phyloP scores from a whole-genome alignment of 2,329 filamentous ascomycete genomes.

The Paracoccidioides brasiliensis region DNA sequence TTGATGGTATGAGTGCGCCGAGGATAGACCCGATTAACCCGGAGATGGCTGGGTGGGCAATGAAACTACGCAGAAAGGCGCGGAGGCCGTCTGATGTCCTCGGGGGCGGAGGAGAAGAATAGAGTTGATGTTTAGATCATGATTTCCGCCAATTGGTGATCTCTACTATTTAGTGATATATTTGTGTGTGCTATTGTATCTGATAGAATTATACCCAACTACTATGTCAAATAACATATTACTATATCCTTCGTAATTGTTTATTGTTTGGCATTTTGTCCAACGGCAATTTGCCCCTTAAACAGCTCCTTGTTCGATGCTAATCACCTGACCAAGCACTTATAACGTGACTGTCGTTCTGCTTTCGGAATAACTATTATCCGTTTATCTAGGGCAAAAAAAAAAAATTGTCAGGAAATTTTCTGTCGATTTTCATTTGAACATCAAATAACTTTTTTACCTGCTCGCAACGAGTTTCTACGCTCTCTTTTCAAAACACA shows the following conservation, averaged over 20 bases:
- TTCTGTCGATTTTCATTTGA: background rate
- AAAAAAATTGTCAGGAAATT: background rate
- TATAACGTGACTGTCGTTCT: background rate
- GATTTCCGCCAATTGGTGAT: background rate
- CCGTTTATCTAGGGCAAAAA: background rate
- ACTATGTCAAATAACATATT: too few relatives aligned
- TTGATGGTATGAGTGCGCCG: constrained; percentile 50
- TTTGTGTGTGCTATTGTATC: background rate
- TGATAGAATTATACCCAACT: too few relatives aligned
- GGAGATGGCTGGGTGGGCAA: constrained; percentile 33
- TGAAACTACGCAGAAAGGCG: constrained; percentile 30
- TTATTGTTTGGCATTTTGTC: background rate
- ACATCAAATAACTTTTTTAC: background rate
- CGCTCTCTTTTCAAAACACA: constrained; percentile 1
- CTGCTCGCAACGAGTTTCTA: background rate
- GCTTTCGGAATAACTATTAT: background rate
- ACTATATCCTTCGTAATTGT: too few relatives aligned
- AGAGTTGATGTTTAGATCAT: background rate
- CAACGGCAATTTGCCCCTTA: background rate
- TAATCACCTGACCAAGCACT: background rate
- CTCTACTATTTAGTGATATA: background rate
- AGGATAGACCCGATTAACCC: constrained; percentile 32
- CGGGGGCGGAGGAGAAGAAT: constrained; percentile 12
- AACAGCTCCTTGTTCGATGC: too few relatives aligned
- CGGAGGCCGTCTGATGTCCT: constrained; percentile 15